Conservation (phyloP, 2,329 filamentous ascomycete genomes). For the Bimuria novae-zelandiae region DNA sequence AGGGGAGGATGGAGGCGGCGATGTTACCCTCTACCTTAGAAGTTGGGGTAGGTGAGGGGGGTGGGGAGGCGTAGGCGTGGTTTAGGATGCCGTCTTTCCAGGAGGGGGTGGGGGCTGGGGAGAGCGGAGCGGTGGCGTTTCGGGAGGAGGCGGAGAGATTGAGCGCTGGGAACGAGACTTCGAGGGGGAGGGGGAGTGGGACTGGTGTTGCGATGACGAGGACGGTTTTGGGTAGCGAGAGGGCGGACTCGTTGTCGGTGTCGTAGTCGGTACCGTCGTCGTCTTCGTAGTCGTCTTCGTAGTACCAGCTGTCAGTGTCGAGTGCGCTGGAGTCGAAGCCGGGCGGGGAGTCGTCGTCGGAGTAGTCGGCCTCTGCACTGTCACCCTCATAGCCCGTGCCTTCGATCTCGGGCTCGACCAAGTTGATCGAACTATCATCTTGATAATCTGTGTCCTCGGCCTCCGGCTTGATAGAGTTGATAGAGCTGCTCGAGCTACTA, state of each 20-base stretch:
- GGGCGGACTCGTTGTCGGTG: background rate
- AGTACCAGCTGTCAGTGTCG: no score
- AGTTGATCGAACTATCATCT: background rate
- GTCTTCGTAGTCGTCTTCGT: background rate
- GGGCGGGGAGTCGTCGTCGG: background rate
- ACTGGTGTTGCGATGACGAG: background rate
- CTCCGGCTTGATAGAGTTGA: background rate
- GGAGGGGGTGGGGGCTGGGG: background rate
- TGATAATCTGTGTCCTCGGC: background rate
- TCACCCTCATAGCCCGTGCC: no score
- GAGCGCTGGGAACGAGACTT: background rate
- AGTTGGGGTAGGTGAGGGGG: background rate
- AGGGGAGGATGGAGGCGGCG: slow-evolving; percentile 16
- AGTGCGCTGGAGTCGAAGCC: no score
- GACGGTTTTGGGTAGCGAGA: background rate
- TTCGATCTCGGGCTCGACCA: no score
- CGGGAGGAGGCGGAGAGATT: background rate
- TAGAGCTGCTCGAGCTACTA: background rate
- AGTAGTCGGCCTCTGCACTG: background rate
- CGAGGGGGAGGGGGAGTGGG: no score
- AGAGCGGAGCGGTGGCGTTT: background rate
- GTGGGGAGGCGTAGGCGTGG: background rate
- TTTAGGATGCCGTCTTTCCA: slow-evolving; percentile 6
- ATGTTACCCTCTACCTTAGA: background rate
- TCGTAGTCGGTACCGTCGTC: background rate